Percentiles rank a stretch among this genome's conserved stretches.
Conservation (phyloP, 139 green algal species). For the Volvox africanus region DNA sequence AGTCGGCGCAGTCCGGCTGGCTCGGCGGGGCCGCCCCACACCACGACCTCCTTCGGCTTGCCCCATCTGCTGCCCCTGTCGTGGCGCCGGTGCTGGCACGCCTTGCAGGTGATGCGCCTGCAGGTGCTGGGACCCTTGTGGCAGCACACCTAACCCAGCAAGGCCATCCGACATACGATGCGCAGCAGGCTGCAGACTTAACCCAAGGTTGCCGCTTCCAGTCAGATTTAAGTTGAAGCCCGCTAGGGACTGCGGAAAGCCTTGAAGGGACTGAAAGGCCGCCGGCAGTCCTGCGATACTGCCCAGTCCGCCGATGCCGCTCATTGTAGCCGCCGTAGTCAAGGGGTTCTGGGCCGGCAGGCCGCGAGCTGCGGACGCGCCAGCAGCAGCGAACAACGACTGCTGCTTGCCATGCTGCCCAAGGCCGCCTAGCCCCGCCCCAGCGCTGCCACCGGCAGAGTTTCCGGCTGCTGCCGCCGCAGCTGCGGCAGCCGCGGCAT, state of each 20-base stretch:
- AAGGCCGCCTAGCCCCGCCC: neutral
- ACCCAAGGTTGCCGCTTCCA: neutral
- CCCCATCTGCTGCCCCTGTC: neutral
- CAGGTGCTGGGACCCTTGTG: neutral
- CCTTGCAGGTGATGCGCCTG: neutral
- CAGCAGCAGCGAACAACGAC: too few relatives aligned
- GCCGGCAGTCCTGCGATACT: neutral
- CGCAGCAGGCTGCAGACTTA: neutral
- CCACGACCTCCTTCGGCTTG: neutral
- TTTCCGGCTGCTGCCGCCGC: neutral
- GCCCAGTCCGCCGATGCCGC: neutral
- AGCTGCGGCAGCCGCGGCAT: neutral
- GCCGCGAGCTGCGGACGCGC: neutral
- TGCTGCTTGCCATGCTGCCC: neutral
- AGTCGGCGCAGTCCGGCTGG: neutral
- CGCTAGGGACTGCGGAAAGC: conserved; percentile 4
- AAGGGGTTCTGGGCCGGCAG: neutral
- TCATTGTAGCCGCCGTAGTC: neutral
- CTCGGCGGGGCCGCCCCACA: neutral
- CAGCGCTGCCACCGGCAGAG: neutral
- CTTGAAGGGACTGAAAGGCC: neutral
- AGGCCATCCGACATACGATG: conserved; percentile 1
- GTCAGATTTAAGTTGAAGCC: conserved; percentile 2
- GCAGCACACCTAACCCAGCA: neutral
- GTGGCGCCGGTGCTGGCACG: neutral